Evolutionary conservation across 164 flowering plant species (phyloP), one percentile per base, ranked within the genome.

Genomic region (Amborella trichopoda): DNA sequence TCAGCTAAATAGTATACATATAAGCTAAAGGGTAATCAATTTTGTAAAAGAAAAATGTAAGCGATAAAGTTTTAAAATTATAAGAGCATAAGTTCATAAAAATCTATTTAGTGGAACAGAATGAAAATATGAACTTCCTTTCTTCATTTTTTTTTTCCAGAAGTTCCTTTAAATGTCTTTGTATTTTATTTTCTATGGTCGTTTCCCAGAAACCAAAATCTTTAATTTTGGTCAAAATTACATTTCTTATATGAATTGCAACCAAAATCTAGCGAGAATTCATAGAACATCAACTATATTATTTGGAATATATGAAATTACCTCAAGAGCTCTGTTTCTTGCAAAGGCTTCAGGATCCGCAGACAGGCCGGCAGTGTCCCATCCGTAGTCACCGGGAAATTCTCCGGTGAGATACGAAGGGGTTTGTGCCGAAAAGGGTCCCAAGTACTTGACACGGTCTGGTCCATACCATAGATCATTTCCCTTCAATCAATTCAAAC

Each of bases 311-410:
- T 14, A 36, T 16, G 9, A n/a, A 17, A 9, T n/a, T 56, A 76
- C 95, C 94, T 89, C 97, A 60, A 89, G 95, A 55, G 94, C 97
- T 60, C 94, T 71, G 81, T 85, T 85, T 67, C 41, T 75, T 57
- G 95, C 93, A 53, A 89, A 89, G 55, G 95, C 95, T 66, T 89
- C 95, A 2, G 97, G 97, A 41, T 89, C 95, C 33, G 94, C 97
- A 1, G 95, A 89, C 26, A 89, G 49, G 2, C 97, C 97, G 34
- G 97, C 93, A 38, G 97, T 84, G 70, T 82, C 93, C 97, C 94
- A 88, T 11, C 97, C 97, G 30, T 88, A 88, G 50, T 88, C 97
- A 41, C 97, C 93, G 8, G 93, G 94, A 46, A 85, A 89, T 59
- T 89, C 97, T 50, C 97, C 97, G 21, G 72, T 85, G 46, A 83